Conservation (phyloP, 1,284 basidiomycete genomes). For the Sphaerobolus stellatus region DNA sequence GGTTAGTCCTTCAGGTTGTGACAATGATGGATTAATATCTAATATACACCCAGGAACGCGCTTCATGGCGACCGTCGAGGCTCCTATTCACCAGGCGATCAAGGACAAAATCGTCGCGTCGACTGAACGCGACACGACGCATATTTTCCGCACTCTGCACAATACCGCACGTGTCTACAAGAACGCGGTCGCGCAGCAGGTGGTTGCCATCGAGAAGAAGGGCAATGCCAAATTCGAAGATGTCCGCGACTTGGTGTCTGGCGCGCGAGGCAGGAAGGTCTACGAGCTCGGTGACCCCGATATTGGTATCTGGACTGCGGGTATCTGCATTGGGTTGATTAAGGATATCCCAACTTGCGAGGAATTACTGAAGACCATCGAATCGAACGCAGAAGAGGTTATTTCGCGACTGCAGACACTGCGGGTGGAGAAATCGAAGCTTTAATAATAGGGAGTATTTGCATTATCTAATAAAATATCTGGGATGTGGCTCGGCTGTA, state of each 20-base stretch:
- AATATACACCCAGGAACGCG: constrained; percentile 58
- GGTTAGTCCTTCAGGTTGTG: constrained; percentile 44
- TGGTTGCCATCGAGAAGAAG: constrained; percentile 77
- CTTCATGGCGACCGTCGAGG: constrained; percentile 82
- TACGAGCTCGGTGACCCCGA: constrained; percentile 87
- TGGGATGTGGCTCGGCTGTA: too few relatives aligned
- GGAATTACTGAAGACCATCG: constrained; percentile 69
- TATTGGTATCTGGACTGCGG: constrained; percentile 85
- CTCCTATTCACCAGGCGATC: constrained; percentile 87
- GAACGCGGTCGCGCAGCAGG: constrained; percentile 79
- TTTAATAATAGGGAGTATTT: constrained; percentile 31
- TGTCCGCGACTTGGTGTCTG: constrained; percentile 78
- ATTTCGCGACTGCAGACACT: constrained; percentile 54
- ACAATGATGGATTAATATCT: constrained; percentile 2
- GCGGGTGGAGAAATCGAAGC: constrained; percentile 41
- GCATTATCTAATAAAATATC: too few relatives aligned
- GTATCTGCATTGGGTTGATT: constrained; percentile 81
- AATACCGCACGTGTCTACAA: constrained; percentile 92
- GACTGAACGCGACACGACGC: constrained; percentile 78
- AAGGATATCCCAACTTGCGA: constrained; percentile 85
- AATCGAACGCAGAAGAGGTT: constrained; percentile 74
- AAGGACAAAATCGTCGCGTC: constrained; percentile 87
- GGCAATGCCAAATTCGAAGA: constrained; percentile 90
- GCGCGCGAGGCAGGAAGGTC: constrained; percentile 72
- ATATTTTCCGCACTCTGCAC: constrained; percentile 86